Evolutionary conservation across 441 rosid genomes (phyloP).

Genomic region (Biscutella laevigata): DNA sequence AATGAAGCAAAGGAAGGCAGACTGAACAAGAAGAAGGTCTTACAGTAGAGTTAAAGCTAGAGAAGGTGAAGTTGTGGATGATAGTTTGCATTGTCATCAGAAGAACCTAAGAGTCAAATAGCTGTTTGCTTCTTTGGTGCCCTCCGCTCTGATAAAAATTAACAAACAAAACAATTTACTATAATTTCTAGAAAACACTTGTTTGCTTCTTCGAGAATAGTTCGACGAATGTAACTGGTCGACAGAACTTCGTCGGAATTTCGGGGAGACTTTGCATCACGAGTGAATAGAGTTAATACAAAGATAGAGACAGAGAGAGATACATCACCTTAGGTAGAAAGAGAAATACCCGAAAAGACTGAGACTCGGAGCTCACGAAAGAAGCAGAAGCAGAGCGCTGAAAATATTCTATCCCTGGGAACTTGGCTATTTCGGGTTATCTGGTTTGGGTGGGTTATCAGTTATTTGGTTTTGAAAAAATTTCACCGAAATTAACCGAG

Average conservation of each 20-base stretch:
- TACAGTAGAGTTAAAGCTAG: constrained; percentile 17
- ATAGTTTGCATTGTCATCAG: constrained; percentile 21
- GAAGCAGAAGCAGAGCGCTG: no score
- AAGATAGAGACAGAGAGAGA: no score
- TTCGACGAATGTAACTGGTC: no score
- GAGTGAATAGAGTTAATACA: no score
- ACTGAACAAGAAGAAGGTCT: not conserved
- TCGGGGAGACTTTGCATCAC: not conserved
- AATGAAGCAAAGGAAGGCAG: not conserved
- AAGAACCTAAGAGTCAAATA: not conserved
- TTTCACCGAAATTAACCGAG: no score
- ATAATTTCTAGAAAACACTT: not conserved
- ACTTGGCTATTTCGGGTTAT: no score
- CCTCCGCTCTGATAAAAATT: not conserved
- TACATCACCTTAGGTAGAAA: no score
- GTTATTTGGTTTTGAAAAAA: no score
- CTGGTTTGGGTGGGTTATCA: no score
- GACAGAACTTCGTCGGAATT: not conserved
- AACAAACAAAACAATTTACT: not conserved
- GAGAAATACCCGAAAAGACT: no score
- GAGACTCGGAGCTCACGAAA: no score
- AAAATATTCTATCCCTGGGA: no score
- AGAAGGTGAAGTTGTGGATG: constrained; percentile 14
- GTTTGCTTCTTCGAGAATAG: not conserved
- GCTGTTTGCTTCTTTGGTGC: not conserved